Conservation (phyloP, 2,329 filamentous ascomycete genomes). For the Leptographium galeiforme region DNA sequence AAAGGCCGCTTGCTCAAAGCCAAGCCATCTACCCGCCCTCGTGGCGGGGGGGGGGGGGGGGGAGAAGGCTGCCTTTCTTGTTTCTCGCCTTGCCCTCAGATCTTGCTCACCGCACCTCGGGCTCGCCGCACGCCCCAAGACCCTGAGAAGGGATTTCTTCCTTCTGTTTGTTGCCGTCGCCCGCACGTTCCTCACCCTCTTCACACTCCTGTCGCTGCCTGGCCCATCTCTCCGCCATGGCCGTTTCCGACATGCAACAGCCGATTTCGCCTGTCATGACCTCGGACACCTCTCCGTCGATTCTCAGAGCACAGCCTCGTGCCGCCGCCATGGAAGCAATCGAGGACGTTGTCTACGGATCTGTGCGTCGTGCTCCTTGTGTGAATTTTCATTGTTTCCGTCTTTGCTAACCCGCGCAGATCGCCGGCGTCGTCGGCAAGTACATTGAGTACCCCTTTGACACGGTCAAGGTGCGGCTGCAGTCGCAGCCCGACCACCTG, state of each 20-base stretch:
- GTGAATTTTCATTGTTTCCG: neutral
- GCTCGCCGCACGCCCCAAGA: too few species aligned
- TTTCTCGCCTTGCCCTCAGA: neutral
- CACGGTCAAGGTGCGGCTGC: constrained; percentile 91
- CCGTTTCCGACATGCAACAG: neutral
- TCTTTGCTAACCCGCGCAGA: constrained; percentile 27
- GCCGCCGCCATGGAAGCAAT: constrained; percentile 49
- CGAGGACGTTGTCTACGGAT: constrained; percentile 82
- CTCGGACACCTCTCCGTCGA: neutral
- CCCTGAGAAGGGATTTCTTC: neutral
- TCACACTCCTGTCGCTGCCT: neutral
- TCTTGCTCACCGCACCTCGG: neutral
- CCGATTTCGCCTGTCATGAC: neutral
- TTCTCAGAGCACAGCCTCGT: constrained; percentile 17
- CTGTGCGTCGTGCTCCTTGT: constrained; percentile 40
- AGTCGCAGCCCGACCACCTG: constrained; percentile 80
- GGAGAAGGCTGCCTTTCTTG: neutral
- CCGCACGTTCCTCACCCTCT: neutral
- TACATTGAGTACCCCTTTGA: constrained; percentile 98
- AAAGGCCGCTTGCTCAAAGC: neutral
- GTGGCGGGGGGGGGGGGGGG: neutral
- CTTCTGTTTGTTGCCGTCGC: neutral
- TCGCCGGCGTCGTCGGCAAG: constrained; percentile 80
- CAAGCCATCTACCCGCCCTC: neutral
- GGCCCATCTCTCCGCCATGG: neutral